Base-by-base conservation (phyloP, 345 rosid genomes). In the Citrus cavaleriei region DNA sequence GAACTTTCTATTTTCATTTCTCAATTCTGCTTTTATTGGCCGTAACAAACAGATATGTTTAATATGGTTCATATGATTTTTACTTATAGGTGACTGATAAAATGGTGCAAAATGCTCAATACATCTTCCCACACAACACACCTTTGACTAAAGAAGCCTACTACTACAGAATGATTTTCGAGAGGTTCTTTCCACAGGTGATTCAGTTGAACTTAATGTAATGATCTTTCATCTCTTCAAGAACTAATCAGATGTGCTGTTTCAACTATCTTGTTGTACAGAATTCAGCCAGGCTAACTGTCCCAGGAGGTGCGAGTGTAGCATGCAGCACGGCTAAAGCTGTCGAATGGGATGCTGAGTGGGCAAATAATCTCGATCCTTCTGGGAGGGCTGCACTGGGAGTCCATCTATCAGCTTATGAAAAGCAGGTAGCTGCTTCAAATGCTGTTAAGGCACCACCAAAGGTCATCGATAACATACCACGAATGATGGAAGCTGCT, bases 271-370 rank as follows among this genome's bases (percentile, higher is more conserved):
- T 76, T 34, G 66, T 63, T 38, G 18, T 51, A 76, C 87, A 95
- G 98, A 93, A 95, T 78, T 89, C 99, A 1, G 98, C 97, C 1
- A 86, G 90, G 74, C 85, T 92, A 73, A 89, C 94, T 6, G 98
- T 95, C 78, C 98, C 97, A 0, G 98, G 99, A 80, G 99, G 99
- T 79, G 88, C 98, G 0, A 95, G 92, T 30, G 81, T 93, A 38
- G 99, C 99, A 4, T 95, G 98, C 83, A 92, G 97, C 89, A 92
- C 99, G 0, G 97, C 95, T 0, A 93, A 89, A 75, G 98, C 99
- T 25, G 83, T 93, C 0, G 97, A 92, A 66, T 95, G 99, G 97
- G 98, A 95, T 42, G 91, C 89, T 35, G 72, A 89, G 3, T 93
- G 99, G 99, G 87, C 93, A 13, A 88, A 84, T 61, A 95, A 95